Base-by-base conservation (phyloP, 176 grass and related monocot species). In the Bothriochloa decipiens region DNA sequence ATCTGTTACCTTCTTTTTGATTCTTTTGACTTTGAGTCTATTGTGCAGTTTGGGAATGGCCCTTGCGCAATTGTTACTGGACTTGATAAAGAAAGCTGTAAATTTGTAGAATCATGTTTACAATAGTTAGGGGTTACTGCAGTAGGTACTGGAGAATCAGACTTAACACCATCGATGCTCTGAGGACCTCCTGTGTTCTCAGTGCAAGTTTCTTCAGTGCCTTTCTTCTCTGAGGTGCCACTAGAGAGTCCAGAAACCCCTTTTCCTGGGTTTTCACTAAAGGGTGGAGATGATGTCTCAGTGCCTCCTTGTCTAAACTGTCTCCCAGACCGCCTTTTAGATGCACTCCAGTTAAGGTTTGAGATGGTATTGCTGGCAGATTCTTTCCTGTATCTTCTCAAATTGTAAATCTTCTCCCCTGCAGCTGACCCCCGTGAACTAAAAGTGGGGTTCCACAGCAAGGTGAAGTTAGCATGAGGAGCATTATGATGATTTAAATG, bases 1-100 rank as follows among this genome's bases (percentile, higher is more conserved):
- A 55, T 79, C 4, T 40, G 78, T 86, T 72, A 90, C 84, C 89
- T 90, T 14, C 55, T 72, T 90, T 90, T 87, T 74, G 49, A 64
- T 87, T 79, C 75, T 75, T 83, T 87, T 23, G 75, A 68, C 40
- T 87, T 83, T 50, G 80, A 40, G 49, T 74, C 67, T 53, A 87
- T 65, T 18, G 18, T 79, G 69, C 61, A 81, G 33, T 79, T 71
- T 62, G 12, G 8, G 23, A 50, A 29, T 49, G 45, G 50, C 29
- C 79, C 75, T 80, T 83, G 75, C 83, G 29, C 37, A 11, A 68
- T 29, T 87, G 80, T 75, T 46, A 23, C 36, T 83, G 80, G 40
- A 79, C 28, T 79, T 83, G 80, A 49, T 35, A 74, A 67, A 73
- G 46, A 12, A 45, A 49, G 3, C 32, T 18, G 13, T 35, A 73